These are phyloP conservation scores for Aureoboletus auriporus DNA, from an alignment of 768 basidiomycete genomes.

Conservation along the genomic window DNA sequence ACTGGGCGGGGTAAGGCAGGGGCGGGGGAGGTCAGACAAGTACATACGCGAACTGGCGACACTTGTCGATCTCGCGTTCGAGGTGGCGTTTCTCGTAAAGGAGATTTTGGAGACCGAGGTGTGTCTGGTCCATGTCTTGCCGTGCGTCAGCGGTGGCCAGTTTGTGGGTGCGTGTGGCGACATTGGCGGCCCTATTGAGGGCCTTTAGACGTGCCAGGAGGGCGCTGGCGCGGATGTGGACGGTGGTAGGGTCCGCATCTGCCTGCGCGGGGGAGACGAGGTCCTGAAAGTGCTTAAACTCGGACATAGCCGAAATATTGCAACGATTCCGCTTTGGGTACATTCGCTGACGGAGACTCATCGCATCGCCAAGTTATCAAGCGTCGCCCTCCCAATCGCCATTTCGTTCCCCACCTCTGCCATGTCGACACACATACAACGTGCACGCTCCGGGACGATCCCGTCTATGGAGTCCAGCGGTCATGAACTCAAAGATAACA, in stretches of 20 bases:
- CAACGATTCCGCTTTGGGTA: not conserved
- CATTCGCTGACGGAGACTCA: slow-evolving; percentile 12
- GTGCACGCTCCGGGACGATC: slow-evolving; percentile 74
- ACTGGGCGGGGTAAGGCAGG: slow-evolving; percentile 34
- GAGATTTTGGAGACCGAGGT: slow-evolving; percentile 82
- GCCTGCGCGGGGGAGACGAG: slow-evolving; percentile 55
- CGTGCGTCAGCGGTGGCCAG: slow-evolving; percentile 69
- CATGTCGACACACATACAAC: slow-evolving; percentile 37
- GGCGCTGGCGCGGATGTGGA: slow-evolving; percentile 67
- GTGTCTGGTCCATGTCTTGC: slow-evolving; percentile 87
- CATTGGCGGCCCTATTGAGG: slow-evolving; percentile 71
- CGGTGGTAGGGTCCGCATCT: slow-evolving; percentile 33
- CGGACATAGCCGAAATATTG: slow-evolving; percentile 18
- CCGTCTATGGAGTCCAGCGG: slow-evolving; percentile 82
- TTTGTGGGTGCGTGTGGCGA: slow-evolving; percentile 67
- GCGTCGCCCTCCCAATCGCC: no score
- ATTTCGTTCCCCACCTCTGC: not conserved
- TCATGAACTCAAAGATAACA: slow-evolving; percentile 79
- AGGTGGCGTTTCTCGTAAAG: slow-evolving; percentile 88
- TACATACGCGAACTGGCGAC: slow-evolving; percentile 85
- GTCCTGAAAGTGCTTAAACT: slow-evolving; percentile 51
- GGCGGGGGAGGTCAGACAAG: not conserved
- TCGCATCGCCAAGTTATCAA: slow-evolving; percentile 22
- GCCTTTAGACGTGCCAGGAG: slow-evolving; percentile 79
- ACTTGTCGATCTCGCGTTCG: slow-evolving; percentile 89